Evolutionary conservation across 129 eudicot species (phyloP), one percentile per base, ranked within the genome.

Genomic region (Chrysanthemum seticuspe): DNA sequence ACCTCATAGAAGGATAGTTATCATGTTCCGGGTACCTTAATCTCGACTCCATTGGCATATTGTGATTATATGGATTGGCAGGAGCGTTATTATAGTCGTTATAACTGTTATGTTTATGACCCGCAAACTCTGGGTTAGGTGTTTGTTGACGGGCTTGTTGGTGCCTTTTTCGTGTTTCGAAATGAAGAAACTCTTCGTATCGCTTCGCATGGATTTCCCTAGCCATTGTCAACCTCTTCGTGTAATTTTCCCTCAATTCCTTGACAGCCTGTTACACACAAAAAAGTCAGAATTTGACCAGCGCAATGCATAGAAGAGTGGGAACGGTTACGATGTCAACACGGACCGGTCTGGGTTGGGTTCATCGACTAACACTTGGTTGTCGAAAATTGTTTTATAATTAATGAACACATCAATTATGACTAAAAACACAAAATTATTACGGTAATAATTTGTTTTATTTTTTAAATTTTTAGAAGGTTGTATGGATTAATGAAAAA

Each of bases 141-240:
- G 83, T 44, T 36, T 85, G 91, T 65, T 80, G 91, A 48, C 55
- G 73, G 45, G 82, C 79, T 76, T 67, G 74, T 68, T 88, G 91
- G 56, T 87, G 91, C 83, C 83, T 78, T 72, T 83, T 85, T 51
- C 71, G 83, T 45, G 80, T 82, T 61, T 92, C 88, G 11, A 64
- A 51, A 54, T 80, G 96, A 79, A 92, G 89, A 79, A 92, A 89
- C 62, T 87, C 88, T 44, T 89, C 97, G 91, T 93, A 92, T 72
- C 81, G 91, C 51, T 85, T 86, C 31, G 87, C 83, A 72, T 92
- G 97, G 40, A 76, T 56, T 45, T 55, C 96, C 74, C 89, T 83
- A 53, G 81, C 67, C 25, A 45, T 69, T 72, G 77, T 77, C 55
- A 89, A 72, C 45, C 70, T 92, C 71, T 79, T 88, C 82, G 80